These are phyloP conservation scores for Ascochyta koolunga DNA, from an alignment of 2,329 filamentous ascomycete genomes.

Conservation along the genomic window DNA sequence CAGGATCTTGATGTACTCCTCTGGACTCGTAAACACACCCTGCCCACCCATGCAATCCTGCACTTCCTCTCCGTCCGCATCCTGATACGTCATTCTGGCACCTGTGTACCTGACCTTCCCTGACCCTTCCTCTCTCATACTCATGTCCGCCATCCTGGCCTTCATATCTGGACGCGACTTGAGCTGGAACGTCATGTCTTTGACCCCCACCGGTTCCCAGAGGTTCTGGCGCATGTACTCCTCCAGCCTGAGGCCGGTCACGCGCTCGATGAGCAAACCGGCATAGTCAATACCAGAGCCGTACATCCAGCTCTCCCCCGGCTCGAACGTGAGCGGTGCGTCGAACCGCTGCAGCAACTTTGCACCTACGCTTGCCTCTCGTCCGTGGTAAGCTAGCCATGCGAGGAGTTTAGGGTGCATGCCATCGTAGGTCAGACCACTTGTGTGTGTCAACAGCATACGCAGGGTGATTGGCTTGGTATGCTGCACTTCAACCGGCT, in stretches of 20 bases:
- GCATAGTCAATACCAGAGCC: constrained; percentile 57
- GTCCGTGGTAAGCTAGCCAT: constrained; percentile 45
- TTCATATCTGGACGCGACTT: constrained; percentile 29
- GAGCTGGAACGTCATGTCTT: constrained; percentile 62
- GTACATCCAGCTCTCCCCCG: constrained; percentile 59
- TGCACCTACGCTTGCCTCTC: constrained; percentile 24
- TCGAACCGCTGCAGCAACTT: constrained; percentile 10
- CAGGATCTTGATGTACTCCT: constrained; percentile 43
- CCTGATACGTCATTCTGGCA: constrained; percentile 19
- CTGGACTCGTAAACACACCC: constrained; percentile 25
- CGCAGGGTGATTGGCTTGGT: constrained; percentile 37
- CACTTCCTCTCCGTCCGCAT: constrained; percentile 23
- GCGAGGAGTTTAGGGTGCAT: constrained; percentile 49
- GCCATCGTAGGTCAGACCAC: constrained; percentile 55
- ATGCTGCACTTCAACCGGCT: constrained; percentile 31
- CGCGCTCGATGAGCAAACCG: constrained; percentile 52
- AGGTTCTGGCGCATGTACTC: constrained; percentile 65
- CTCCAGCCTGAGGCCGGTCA: constrained; percentile 58
- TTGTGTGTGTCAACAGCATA: constrained; percentile 58
- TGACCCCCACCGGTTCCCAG: constrained; percentile 53
- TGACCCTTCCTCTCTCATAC: constrained; percentile 18
- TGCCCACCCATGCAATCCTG: constrained; percentile 36
- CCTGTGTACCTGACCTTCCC: constrained; percentile 20
- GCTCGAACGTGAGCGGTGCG: constrained; percentile 44
- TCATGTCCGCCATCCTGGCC: constrained; percentile 37